Conservation (phyloP, 2,329 filamentous ascomycete genomes). For the Pseudogymnoascus sp. region DNA sequence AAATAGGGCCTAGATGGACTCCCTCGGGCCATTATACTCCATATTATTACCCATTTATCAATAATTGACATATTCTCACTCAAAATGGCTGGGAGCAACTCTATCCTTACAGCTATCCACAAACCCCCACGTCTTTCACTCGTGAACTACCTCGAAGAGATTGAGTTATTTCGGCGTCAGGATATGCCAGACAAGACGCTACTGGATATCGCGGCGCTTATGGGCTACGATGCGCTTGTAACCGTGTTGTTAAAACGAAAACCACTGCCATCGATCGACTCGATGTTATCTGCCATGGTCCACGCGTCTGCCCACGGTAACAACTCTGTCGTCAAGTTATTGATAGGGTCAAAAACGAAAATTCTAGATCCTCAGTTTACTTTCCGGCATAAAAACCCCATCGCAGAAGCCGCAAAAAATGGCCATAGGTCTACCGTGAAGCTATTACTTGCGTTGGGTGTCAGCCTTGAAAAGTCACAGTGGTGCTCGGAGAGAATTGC, state of each 20-base stretch:
- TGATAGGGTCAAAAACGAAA: not conserved
- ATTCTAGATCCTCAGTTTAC: not conserved
- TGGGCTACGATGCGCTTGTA: conserved; percentile 1
- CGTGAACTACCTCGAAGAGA: not conserved
- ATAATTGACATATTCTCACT: not conserved
- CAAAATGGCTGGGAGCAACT: not conserved
- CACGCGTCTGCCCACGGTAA: not conserved
- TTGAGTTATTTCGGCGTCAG: not conserved
- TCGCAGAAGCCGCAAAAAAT: not conserved
- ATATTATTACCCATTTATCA: not conserved
- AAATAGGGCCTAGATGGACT: not conserved
- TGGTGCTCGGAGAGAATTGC: not conserved
- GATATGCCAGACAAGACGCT: not conserved
- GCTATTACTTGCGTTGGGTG: not conserved
- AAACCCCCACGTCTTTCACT: not conserved
- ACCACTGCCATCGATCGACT: not conserved
- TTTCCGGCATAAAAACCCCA: not conserved
- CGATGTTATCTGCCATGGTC: not conserved
- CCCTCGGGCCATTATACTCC: not conserved
- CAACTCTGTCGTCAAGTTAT: not conserved
- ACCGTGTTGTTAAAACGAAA: not conserved
- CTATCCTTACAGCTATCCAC: not conserved
- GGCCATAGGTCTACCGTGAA: not conserved
- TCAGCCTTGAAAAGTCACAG: not conserved
- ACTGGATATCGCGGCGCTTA: not conserved